Percentiles rank a stretch among this genome's conserved stretches.
Conservation (phyloP, 345 rosid species). For the Populus ilicifolia region DNA sequence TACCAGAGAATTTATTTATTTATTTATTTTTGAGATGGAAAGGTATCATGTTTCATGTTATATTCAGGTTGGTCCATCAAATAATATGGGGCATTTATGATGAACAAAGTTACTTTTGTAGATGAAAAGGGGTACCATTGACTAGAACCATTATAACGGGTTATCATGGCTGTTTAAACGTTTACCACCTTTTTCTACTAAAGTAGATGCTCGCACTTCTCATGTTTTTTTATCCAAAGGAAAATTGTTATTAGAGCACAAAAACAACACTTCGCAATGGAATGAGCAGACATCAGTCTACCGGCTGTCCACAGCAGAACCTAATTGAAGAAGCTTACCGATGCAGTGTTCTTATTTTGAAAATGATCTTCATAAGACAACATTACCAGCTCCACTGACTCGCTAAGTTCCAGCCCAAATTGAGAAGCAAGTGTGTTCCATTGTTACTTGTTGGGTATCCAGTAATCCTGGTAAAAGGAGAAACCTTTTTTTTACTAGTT, state of each 20-base stretch:
- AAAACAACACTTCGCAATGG: neutral
- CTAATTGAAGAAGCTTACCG: neutral
- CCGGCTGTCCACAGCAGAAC: neutral
- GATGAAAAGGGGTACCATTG: slow-evolving; percentile 5
- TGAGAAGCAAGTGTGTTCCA: neutral
- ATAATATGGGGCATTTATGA: neutral
- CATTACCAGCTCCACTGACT: neutral
- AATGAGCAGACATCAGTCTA: neutral
- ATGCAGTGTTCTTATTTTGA: neutral
- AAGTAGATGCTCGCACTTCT: neutral
- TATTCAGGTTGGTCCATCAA: neutral
- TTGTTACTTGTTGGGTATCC: neutral
- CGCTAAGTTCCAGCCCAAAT: neutral
- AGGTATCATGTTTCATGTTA: neutral
- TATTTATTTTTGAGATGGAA: neutral
- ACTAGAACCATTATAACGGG: slow-evolving; percentile 6
- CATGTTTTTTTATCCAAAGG: neutral
- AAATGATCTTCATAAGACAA: neutral
- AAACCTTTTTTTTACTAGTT: neutral
- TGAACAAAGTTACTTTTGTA: slow-evolving; percentile 3
- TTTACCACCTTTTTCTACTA: slow-evolving; percentile 5
- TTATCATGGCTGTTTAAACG: slow-evolving; percentile 10
- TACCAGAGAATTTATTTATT: neutral
- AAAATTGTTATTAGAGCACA: neutral
- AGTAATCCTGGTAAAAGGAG: neutral